Base-by-base conservation (phyloP, 805 yeast genomes). In the Metschnikowia rubicola region DNA sequence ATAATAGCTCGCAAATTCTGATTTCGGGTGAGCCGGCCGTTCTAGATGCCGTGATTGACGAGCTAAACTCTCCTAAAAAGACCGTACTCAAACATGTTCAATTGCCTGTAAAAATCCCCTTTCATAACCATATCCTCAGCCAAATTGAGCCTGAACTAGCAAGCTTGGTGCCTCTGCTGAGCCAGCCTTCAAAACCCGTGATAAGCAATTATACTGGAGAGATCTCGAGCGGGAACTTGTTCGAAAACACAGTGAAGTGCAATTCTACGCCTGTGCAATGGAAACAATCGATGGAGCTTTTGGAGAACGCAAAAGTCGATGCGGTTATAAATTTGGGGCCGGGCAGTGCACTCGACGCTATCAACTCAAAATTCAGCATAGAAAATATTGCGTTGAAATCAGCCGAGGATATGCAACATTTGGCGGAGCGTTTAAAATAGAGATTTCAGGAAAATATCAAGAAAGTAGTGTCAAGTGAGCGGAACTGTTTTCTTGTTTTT, bases 31-130 rank as follows among this genome's bases (percentile, higher is more conserved):
- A 54, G 10, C 48, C 47, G 6, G 35, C 40, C 1, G 59, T 55
- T 1, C 51, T 79, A 2, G 54, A 55, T 8, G 44, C 48, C 3
- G 58, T 61, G 10, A 52, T 72, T 0, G 47, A 21, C 10, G 51
- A 50, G 17, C 32, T 56, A 4, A 46, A 53, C 29, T 8, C 50
- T 12, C 51, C 53, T 40, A 35, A 38, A n/a, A 55, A 50, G 45
- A 52, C 48, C 11, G 58, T 62, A 5, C 53, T 67, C 10, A 63
- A 63, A 49, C 49, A 63, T 3, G 60, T 63, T 1, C 52, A 52
- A 35, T 57, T 79, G 38, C 71, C 77, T 2, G 83, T 78, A 8
- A 59, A 67, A 2, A 73, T 79, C 2, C 82, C 84, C 13, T 79
- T 79, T 59, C 84, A 79, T 57, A 72, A 69, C 47, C 58, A 64